Evolutionary conservation across 2,329 filamentous ascomycete genomes (phyloP).

Genomic region (Aspergillus flavus): DNA sequence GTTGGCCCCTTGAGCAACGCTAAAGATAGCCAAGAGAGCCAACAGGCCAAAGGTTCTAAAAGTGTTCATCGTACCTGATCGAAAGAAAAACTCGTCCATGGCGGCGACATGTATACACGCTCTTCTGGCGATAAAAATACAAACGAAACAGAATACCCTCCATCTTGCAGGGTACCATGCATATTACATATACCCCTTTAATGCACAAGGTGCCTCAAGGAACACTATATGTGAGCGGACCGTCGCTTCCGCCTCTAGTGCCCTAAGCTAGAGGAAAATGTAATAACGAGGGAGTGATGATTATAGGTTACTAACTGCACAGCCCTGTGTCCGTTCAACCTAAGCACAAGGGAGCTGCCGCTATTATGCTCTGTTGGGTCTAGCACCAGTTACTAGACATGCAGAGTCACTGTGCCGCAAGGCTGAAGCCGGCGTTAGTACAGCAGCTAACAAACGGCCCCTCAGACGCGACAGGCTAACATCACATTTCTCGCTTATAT

Average conservation of each 20-base stretch:
- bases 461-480: background rate
- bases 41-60: background rate
- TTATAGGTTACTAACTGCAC: background rate
- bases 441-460: background rate
- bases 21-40: background rate
- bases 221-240: background rate
- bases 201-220: background rate
- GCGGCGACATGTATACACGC: no score
- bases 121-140: background rate
- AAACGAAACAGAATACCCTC: background rate
- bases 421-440: background rate
- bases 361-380: background rate
- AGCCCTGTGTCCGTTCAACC: background rate
- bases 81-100: background rate
- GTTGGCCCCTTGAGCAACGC: background rate
- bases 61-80: background rate
- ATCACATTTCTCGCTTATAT: background rate
- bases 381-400: background rate
- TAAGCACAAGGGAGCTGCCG: background rate
- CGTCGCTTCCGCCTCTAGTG: background rate
- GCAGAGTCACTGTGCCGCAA: constrained; percentile 1
- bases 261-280: background rate
- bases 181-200: background rate
- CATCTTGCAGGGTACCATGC: background rate
- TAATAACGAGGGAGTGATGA: background rate